Conservation (phyloP, 1,284 basidiomycete genomes). For the Bondarzewia mesenterica region DNA sequence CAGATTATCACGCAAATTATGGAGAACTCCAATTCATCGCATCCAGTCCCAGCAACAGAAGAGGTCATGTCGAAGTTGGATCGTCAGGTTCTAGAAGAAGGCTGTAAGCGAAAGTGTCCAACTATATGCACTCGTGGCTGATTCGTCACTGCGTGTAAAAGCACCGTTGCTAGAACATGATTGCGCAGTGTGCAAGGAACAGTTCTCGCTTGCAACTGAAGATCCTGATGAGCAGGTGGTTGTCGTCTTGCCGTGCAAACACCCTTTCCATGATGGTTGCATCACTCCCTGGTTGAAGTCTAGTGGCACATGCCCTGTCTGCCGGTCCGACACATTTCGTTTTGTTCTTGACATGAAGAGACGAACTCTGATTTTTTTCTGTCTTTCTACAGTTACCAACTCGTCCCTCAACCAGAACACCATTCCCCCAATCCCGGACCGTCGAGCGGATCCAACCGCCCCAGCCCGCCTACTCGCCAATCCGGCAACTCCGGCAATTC, state of each 20-base stretch:
- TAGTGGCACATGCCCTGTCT: slow-evolving; percentile 80
- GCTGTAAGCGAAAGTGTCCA: slow-evolving; percentile 37
- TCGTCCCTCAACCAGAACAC: slow-evolving; percentile 7
- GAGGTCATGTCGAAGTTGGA: slow-evolving; percentile 58
- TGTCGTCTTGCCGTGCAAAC: slow-evolving; percentile 69
- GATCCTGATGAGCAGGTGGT: slow-evolving; percentile 65
- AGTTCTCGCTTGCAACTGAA: slow-evolving; percentile 57
- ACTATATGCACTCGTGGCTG: not conserved
- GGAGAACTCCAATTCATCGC: slow-evolving; percentile 57
- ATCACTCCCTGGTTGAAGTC: slow-evolving; percentile 79
- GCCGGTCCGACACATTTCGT: slow-evolving; percentile 42
- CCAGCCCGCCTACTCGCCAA: slow-evolving; percentile 1
- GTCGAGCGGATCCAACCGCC: slow-evolving; percentile 1
- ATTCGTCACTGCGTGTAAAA: slow-evolving; percentile 17
- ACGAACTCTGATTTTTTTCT: not conserved
- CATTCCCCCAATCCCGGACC: slow-evolving; percentile 4
- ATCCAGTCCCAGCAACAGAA: slow-evolving; percentile 70
- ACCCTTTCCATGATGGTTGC: slow-evolving; percentile 76
- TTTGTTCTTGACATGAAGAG: not conserved
- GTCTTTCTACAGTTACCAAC: slow-evolving; percentile 1
- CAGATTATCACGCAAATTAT: slow-evolving; percentile 73
- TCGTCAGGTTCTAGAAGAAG: slow-evolving; percentile 49
- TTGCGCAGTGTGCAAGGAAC: slow-evolving; percentile 76
- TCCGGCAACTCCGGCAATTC: not conserved
- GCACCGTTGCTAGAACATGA: slow-evolving; percentile 55